Base-by-base conservation (phyloP, 2,329 filamentous ascomycete species). In the Coniella vitis region DNA sequence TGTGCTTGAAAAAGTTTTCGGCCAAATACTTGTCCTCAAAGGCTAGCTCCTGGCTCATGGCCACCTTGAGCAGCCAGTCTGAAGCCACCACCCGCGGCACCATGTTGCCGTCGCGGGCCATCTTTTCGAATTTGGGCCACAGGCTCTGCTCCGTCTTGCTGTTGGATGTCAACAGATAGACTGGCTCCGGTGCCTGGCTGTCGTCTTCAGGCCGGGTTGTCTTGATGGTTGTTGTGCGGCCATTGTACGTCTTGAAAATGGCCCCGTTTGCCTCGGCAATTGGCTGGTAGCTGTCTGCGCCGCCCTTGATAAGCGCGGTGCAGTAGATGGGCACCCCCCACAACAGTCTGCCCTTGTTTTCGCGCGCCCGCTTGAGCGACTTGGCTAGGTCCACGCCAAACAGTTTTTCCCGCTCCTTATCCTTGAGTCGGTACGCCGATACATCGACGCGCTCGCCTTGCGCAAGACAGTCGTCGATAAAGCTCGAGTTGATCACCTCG, bases 251-350 rank as follows among this genome's bases (percentile, higher is more conserved):
- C 60, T 82, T 76, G 65, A 91, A 94, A 21, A 82, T 79, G 20
- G 90, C 93, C 13, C 91, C 90, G 63, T 98, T 98, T 49, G 87
- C 84, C 62, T 86, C 81, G 44, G 91, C 86, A 56, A 98, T 96
- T 34, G 82, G 78, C 60, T 85, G 85, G 71, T 88, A 97, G 45
- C 86, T 90, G 1, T 91, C 87, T 40, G 84, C 81, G 0, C 90
- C 90, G 54, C 91, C 90, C 35, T 79, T 79, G 52, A 97, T 84
- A 36, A 80, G 78, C 37, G 86, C 79, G 0, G 90, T 88, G 63
- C 90, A 94, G 69, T 93, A 97, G 25, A 98, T 81, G 2, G 83
- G 83, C 59, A 89, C 81, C 12, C 83, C 82, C 55, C 77, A 73
- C 38, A 98, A 75, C 16, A 98, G 81, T 44, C 79, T 81, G 54